Evolutionary conservation across 1,284 basidiomycete species (phyloP), one percentile per base, ranked within the genome.

Genomic region (Ganoderma lingzhi): DNA sequence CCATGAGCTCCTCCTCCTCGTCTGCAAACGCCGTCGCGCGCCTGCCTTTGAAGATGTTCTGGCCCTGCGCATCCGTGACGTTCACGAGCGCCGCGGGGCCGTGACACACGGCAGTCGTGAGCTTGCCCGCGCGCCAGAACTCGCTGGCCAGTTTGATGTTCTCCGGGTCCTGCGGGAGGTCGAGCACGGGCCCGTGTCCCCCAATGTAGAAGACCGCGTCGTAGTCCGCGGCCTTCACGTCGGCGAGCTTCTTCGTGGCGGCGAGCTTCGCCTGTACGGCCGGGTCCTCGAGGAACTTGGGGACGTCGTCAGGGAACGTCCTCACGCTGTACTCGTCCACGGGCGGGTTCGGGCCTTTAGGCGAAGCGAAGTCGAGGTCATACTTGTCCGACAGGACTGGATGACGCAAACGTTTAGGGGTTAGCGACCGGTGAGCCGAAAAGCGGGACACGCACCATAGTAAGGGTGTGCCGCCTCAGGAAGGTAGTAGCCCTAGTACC

Each of bases 401-500:
- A 32, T 9, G n/a, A 48, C 19, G 56, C 0, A 64, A 35, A 10
- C 42, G 48, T 15, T 35, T 23, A 45, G 42, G 30, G 17, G 17
- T 19, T 6, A 28, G 17, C 12, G 32, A 30, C 32, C 48, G 23
- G 32, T 35, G 39, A 23, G 5, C 19, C 39, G 37, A 53, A 19
- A 45, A 10, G 44, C 5, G 15, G 28, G 53, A 19, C 5, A 65
- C 75, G 15, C 53, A 77, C 76, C 80, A 76, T 92, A 92, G 83
- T 93, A 95, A 0, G 94, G 93, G 79, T 96, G 93, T 1, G 93
- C 93, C 10, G 91, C 91, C 79, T 94, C 91, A 15, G 91, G 88
- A 30, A 91, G 82, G 78, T 88, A 93, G 86, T 87, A 92, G 53
- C 92, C 91, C 86, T 90, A 64, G 39, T 12, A 6, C 6, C 35